Evolutionary conservation across 129 eudicot species (phyloP), one percentile per base, ranked within the genome.

Genomic region (Arctium lappa): DNA sequence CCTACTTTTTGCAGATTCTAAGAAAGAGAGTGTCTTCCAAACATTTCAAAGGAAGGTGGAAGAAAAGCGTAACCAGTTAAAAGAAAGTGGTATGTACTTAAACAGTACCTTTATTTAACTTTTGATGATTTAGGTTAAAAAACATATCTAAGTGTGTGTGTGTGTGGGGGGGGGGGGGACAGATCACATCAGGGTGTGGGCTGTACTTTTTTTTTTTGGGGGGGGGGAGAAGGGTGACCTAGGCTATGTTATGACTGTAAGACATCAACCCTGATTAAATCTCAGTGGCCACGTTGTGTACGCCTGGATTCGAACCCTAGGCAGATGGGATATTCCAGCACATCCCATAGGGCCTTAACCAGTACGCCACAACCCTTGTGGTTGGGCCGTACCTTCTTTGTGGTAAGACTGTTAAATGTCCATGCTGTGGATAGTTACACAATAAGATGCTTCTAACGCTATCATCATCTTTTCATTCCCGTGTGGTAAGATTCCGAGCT

Each of bases 11-110:
- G 87, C 95, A 95, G 99, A 93, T 88, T 85, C 90, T 6, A 80
- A 88, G 83, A 89, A 86, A 77, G 90, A 89, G 78, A 93, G 89
- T 77, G 87, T 88, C 88, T 91, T 89, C 77, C 92, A 90, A 89
- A 88, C 85, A 79, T 96, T 96, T 89, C 95, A 96, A 86, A 91
- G 89, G 87, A 96, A 96, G 91, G 90, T 93, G 82, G 86, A 93
- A 82, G 91, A 90, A 82, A 96, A 93, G 88, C 97, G 90, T 42
- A 86, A 75, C 30, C 93, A 86, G 82, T 82, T 96, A 77, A 93
- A 90, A 91, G 91, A 91, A 85, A 93, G 99, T 85, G 99, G 99
- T 91, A 89, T 82, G 77, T 78, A 13, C 37, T 69, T 78, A 77
- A 37, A 37, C 22, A 33, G 8, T 16, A 22, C 40, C 79, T 78